phyloP scores from a whole-genome alignment of 371 early-diverging fungal species.

The Encephalitozoon romaleae region DNA sequence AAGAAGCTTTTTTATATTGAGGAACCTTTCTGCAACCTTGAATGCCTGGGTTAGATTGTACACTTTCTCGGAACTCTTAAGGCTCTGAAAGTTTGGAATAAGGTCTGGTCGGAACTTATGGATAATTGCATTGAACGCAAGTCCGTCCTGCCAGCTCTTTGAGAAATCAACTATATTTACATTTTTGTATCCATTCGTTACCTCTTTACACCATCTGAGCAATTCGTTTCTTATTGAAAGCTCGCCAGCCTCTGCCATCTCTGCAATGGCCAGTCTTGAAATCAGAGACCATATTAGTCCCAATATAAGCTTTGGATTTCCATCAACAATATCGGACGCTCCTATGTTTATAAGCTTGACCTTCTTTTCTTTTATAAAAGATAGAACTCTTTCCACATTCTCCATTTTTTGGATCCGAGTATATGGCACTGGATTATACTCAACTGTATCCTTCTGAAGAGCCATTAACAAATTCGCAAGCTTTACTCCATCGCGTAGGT shows the following conservation, averaged over 20 bases:
- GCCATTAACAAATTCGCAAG: slow-evolving; percentile 58
- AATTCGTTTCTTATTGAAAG: slow-evolving; percentile 67
- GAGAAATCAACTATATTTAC: slow-evolving; percentile 72
- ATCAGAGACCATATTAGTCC: slow-evolving; percentile 95
- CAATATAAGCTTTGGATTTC: slow-evolving; percentile 79
- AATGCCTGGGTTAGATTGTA: slow-evolving; percentile 81
- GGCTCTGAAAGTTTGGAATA: slow-evolving; percentile 68
- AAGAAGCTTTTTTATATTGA: slow-evolving; percentile 74
- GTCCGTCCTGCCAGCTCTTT: slow-evolving; percentile 78
- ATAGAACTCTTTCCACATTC: slow-evolving; percentile 80
- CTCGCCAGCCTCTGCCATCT: slow-evolving; percentile 51
- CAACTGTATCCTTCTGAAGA: slow-evolving; percentile 67
- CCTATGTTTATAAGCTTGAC: slow-evolving; percentile 81
- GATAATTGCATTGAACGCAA: slow-evolving; percentile 86
- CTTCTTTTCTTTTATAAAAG: slow-evolving; percentile 73
- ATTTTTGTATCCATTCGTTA: slow-evolving; percentile 71
- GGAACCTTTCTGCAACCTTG: slow-evolving; percentile 74
- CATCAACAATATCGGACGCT: slow-evolving; percentile 81
- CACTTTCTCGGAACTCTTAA: slow-evolving; percentile 64
- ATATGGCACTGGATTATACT: slow-evolving; percentile 73
- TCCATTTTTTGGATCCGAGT: slow-evolving; percentile 84
- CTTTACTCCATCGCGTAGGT: slow-evolving; percentile 70
- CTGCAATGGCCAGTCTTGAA: slow-evolving; percentile 79
- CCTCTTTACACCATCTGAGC: slow-evolving; percentile 85
- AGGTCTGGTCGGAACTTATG: slow-evolving; percentile 87